Percentiles rank a stretch among this genome's conserved stretches.
phyloP scores from a whole-genome alignment of 148 eudicot genomes.

The Spergularia bocconei region DNA sequence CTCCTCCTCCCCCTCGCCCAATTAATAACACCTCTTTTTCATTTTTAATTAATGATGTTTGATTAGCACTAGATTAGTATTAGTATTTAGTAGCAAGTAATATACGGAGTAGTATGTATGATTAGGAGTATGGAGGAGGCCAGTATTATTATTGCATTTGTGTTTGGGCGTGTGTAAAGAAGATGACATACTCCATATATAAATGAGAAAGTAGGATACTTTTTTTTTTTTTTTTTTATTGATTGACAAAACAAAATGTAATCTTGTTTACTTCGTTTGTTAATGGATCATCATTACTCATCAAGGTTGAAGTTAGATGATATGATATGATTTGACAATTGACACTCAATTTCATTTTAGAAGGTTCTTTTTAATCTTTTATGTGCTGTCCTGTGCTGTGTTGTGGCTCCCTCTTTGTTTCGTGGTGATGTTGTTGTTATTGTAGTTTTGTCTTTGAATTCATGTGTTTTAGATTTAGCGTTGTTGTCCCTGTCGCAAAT shows the following conservation, averaged over 20 bases:
- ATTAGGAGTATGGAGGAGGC: background rate
- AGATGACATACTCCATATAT: background rate
- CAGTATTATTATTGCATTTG: background rate
- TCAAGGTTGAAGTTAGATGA: background rate
- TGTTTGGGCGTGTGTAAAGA: conserved; percentile 4
- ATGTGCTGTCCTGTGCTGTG: no score
- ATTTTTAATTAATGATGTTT: background rate
- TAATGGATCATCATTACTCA: background rate
- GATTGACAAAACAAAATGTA: background rate
- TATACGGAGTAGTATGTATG: conserved; percentile 8
- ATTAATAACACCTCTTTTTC: background rate
- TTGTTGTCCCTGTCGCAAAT: conserved; percentile 13
- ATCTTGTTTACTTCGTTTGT: background rate
- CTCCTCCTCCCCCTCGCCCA: conserved; percentile 12
- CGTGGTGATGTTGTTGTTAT: background rate
- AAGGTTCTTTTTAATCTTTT: background rate
- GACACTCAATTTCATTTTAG: background rate
- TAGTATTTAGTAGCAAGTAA: no score
- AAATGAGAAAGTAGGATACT: background rate
- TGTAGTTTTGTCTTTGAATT: background rate
- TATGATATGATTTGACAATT: conserved; percentile 1
- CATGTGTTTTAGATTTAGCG: background rate
- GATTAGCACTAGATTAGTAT: background rate
- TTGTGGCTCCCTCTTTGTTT: background rate
- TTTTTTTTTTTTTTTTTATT: background rate